phyloP scores from a whole-genome alignment of 164 flowering plant species.

The Magnolia sinica region DNA sequence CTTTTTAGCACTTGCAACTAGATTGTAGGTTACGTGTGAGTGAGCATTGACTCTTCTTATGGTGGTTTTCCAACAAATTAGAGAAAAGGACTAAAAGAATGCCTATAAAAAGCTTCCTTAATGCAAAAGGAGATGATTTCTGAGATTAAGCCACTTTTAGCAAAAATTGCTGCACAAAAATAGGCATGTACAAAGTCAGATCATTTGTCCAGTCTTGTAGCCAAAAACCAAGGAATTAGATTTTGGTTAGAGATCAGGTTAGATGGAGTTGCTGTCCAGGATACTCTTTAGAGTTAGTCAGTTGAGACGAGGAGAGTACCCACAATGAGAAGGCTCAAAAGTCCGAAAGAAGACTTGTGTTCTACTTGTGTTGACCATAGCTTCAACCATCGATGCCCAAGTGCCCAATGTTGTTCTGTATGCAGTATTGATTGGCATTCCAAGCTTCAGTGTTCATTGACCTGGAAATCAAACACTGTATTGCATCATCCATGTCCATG shows the following conservation, averaged over 20 bases:
- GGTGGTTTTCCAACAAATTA: too few species aligned
- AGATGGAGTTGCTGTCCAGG: background rate
- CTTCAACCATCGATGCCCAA: conserved; percentile 80
- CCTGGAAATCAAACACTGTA: conserved; percentile 44
- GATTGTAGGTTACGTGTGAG: too few species aligned
- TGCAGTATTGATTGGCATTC: conserved; percentile 55
- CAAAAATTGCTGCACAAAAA: too few species aligned
- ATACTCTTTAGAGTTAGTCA: background rate
- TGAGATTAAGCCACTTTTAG: too few species aligned
- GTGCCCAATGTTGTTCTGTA: conserved; percentile 57
- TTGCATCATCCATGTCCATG: background rate
- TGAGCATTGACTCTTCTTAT: too few species aligned
- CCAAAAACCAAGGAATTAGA: background rate
- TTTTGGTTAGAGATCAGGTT: background rate
- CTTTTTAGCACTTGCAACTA: too few species aligned
- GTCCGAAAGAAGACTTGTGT: conserved; percentile 75
- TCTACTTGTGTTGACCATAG: conserved; percentile 44
- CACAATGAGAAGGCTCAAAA: conserved; percentile 82
- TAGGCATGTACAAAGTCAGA: too few species aligned
- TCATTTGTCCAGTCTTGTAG: too few species aligned
- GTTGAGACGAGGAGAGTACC: conserved; percentile 31
- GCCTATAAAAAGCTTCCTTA: too few species aligned
- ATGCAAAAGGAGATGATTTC: too few species aligned
- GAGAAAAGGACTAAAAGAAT: too few species aligned
- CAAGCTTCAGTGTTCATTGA: conserved; percentile 59